Base-by-base conservation (phyloP, 257 asterid species). In the Coffea canephora region DNA sequence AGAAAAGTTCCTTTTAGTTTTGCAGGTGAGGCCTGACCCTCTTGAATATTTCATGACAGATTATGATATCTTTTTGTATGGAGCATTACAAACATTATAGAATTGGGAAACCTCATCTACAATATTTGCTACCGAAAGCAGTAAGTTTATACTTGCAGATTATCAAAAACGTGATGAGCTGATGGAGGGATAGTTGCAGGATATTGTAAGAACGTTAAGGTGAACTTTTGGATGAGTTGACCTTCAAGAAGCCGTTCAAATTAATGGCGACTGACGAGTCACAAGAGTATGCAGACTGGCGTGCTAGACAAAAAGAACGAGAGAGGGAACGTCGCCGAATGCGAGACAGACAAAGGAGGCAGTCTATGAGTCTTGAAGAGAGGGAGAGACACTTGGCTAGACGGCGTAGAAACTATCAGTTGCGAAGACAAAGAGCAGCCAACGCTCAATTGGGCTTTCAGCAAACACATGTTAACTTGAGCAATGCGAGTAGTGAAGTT, bases 371-470 rank as follows among this genome's bases (percentile, higher is more conserved):
- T 45, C 27, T 41, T 27, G 89, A 83, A 48, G 89, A 87, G 83
- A 82, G 87, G 62, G 89, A 85, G 70, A 87, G 74, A 69, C 89
- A 87, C 72, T 77, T 87, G 43, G 87, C 89, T 8, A 85, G 89
- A 46, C 83, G 87, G 23, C 86, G 87, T 7, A 71, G 77, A 66
- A 87, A 87, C 49, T 87, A 85, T 64, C 90, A 85, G 27, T 69
- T 85, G 50, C 69, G 86, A 69, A 87, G 89, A 64, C 85, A 83
- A 39, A 82, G 82, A 78, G 86, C 84, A 36, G 79, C 78, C 65
- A 78, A 74, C 78, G 79, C 76, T 43, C 77, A 80, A 84, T 46
- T 18, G 15, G 77, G 73, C 18, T 55, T 76, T 79, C 74, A 7
- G 8, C 80, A 79, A 3, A 54, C 34, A 36, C 3, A 18, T 39